These are phyloP conservation scores for Taxawa tesnikishii DNA, from an alignment of 2,329 filamentous ascomycete genomes.

Conservation along the genomic window DNA sequence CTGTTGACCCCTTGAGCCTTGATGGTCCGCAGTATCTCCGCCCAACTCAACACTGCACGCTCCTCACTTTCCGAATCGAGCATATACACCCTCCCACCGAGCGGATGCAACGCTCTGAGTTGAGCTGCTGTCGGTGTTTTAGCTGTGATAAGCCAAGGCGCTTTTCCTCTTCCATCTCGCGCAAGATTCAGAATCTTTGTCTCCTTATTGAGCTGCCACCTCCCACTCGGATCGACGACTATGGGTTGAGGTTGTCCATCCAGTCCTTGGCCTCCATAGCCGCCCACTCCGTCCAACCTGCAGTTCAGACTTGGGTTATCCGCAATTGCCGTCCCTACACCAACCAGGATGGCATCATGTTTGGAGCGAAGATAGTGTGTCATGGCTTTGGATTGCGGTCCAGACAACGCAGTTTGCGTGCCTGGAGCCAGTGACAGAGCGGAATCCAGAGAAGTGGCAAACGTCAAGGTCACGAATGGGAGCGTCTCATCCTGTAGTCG, in stretches of 20 bases:
- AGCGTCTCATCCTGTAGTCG: too few species aligned
- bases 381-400: conserved; percentile 76
- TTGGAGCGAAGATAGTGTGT: conserved; percentile 77
- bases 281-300: conserved; percentile 50
- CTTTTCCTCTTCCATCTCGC: conserved; percentile 52
- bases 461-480: conserved; percentile 67
- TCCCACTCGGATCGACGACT: conserved; percentile 64
- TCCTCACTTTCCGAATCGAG: conserved; percentile 19
- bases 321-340: conserved; percentile 69
- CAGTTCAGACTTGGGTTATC: conserved; percentile 83
- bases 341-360: conserved; percentile 77
- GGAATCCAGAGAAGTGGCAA: conserved; percentile 80
- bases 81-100: not conserved
- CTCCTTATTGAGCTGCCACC: conserved; percentile 52
- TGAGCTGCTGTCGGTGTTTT: conserved; percentile 29
- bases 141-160: conserved; percentile 55
- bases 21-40: conserved; percentile 47
- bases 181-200: conserved; percentile 54
- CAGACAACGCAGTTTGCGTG: conserved; percentile 71
- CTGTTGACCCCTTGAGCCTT: conserved; percentile 52
- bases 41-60: conserved; percentile 41
- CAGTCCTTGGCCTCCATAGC: conserved; percentile 40
- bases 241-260: conserved; percentile 65
- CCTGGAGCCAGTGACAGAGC: conserved; percentile 65
- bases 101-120: not conserved